Evolutionary conservation across 208 protist species (phyloP).

Genomic region (Trypanosoma theileri): DNA sequence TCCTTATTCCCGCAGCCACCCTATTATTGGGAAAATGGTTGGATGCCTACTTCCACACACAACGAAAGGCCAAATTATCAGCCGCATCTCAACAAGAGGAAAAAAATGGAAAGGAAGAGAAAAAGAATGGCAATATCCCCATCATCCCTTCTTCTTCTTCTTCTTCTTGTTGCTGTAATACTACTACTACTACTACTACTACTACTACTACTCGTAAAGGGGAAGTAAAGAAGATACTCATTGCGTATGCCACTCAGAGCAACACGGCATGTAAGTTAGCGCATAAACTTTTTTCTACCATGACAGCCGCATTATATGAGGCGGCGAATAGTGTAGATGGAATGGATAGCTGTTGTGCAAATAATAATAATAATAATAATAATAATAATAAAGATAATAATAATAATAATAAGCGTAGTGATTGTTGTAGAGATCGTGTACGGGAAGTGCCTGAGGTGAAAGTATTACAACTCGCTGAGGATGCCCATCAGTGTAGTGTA

Average conservation of each 20-base stretch:
- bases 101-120: neutral
- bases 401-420: neutral
- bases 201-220: neutral
- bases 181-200: constrained; percentile 4
- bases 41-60: neutral
- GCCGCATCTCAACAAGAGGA: neutral
- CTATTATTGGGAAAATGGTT: neutral
- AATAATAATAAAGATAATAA: neutral
- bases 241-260: constrained; percentile 69
- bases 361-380: neutral
- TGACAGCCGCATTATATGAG: constrained; percentile 16
- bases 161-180: neutral
- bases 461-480: constrained; percentile 27
- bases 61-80: neutral
- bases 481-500: constrained; percentile 31
- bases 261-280: constrained; percentile 58
- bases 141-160: no score
- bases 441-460: constrained; percentile 15
- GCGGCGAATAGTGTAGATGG: neutral
- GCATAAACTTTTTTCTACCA: constrained; percentile 61
- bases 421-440: neutral
- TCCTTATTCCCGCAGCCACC: neutral
- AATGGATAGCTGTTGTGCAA: constrained; percentile 2
- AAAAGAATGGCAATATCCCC: no score
- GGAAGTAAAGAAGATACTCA: constrained; percentile 44